Evolutionary conservation across 225 moss, liverwort and hornwort species (phyloP), one percentile per base, ranked within the genome.

Genomic region (Physcomitrium patens): DNA sequence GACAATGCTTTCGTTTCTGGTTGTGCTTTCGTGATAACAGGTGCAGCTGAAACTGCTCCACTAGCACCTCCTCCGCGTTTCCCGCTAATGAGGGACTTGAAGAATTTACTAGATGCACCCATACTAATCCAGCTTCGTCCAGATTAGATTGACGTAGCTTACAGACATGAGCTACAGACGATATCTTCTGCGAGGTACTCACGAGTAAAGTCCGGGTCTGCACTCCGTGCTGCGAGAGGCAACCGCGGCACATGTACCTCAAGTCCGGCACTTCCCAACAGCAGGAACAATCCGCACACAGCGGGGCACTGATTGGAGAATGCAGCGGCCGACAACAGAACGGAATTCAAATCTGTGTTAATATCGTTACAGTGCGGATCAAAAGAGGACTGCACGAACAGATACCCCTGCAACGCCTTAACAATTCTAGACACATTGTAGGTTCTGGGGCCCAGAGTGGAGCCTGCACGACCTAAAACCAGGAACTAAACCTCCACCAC

Each of bases 51-150:
- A 0, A 68, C 77, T 7, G 65, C 85, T 31, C 72, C 68, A 0
- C 47, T 58, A 23, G 46, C 58, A 7, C 57, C 77, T 7, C 67
- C 78, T 22, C 78, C 62, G 60, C 85, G 85, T 70, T 85, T 88
- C 8, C 85, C 88, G 76, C 77, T 77, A 13, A 88, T 88, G 43
- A 88, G 85, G 44, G 88, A 85, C 85, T 88, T 88, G 76, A 88
- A 88, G 71, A 88, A 88, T 80, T 88, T 88, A 82, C 88, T 88
- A 78, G 88, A 88, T 76, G 88, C 88, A 80, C 88, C 88, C 88
- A 88, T 88, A 78, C 88, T 88, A 80, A 80, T 85, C 85, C 73
- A 88, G 88, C 85, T 83, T 76, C 79, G 84, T 82, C 72, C 65
- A 42, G 77, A 66, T 75, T 67, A 75, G 81, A 72, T 78, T 76